Evolutionary conservation across 768 basidiomycete genomes (phyloP).

Genomic region (Termitomyces heimii): DNA sequence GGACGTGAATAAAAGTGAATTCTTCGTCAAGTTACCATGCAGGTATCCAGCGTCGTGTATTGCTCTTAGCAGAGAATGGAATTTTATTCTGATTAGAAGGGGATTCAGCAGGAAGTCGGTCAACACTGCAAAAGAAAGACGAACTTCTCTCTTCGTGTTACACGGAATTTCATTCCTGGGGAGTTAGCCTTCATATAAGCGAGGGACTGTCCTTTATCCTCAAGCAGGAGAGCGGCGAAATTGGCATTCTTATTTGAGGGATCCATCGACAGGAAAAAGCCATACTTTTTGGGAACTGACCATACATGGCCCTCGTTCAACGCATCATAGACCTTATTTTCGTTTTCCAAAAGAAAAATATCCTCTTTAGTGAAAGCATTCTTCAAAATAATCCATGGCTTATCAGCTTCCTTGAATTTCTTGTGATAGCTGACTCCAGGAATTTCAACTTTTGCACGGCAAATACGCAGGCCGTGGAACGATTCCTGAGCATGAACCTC

Average conservation of each 20-base stretch:
- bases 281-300: neutral
- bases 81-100: neutral
- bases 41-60: too few relatives aligned
- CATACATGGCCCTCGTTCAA: neutral
- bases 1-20: neutral
- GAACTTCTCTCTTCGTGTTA: neutral
- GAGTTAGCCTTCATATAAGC: neutral
- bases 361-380: neutral
- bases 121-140: neutral
- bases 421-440: neutral
- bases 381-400: neutral
- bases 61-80: neutral
- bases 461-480: neutral
- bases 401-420: neutral
- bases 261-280: neutral
- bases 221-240: too few relatives aligned
- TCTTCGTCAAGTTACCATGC: slow-evolving; percentile 1
- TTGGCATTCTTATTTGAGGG: neutral
- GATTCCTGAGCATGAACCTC: neutral
- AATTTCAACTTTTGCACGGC: neutral
- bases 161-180: neutral
- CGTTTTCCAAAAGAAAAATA: neutral
- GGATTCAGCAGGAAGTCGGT: neutral
- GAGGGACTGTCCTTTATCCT: too few relatives aligned
- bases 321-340: neutral